Conservation (phyloP, 441 rosid species). For the Pelargonium fulgidum region DNA sequence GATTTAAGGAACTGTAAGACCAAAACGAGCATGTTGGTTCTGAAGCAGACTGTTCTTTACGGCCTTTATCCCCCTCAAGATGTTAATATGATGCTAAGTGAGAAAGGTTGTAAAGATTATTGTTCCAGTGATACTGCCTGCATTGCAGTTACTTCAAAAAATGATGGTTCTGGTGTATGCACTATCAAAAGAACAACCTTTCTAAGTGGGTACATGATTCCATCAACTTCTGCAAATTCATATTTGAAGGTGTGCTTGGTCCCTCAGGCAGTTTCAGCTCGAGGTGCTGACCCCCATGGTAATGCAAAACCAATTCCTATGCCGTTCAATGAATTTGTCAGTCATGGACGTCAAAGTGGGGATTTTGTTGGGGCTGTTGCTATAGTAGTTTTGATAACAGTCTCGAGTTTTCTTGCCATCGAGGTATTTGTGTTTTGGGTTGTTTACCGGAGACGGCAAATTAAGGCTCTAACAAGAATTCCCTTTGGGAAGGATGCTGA, state of each 20-base stretch:
- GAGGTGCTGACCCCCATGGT: constrained; percentile 21
- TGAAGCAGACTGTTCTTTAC: constrained; percentile 28
- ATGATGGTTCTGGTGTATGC: constrained; percentile 38
- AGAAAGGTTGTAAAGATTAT: constrained; percentile 29
- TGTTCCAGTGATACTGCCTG: constrained; percentile 32
- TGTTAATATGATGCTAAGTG: constrained; percentile 29
- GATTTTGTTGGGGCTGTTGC: constrained; percentile 23
- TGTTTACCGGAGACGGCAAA: constrained; percentile 21
- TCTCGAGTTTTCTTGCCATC: constrained; percentile 22
- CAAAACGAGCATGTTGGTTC: constrained; percentile 29
- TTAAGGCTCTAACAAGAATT: constrained; percentile 23
- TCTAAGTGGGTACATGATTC: constrained; percentile 31
- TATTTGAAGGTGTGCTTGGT: constrained; percentile 34
- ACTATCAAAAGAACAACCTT: constrained; percentile 30
- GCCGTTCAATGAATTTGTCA: constrained; percentile 19
- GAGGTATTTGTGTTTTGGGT: constrained; percentile 25
- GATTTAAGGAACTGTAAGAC: constrained; percentile 34
- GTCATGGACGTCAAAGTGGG: constrained; percentile 17
- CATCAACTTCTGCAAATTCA: constrained; percentile 28
- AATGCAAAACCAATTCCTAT: constrained; percentile 16
- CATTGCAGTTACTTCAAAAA: constrained; percentile 31
- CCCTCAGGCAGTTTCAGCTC: constrained; percentile 37
- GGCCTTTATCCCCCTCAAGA: constrained; percentile 36
- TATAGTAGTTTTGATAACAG: constrained; percentile 26
- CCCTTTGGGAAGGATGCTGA: constrained; percentile 31